phyloP scores from a whole-genome alignment of 345 rosid genomes.

The Luvunga scandens region DNA sequence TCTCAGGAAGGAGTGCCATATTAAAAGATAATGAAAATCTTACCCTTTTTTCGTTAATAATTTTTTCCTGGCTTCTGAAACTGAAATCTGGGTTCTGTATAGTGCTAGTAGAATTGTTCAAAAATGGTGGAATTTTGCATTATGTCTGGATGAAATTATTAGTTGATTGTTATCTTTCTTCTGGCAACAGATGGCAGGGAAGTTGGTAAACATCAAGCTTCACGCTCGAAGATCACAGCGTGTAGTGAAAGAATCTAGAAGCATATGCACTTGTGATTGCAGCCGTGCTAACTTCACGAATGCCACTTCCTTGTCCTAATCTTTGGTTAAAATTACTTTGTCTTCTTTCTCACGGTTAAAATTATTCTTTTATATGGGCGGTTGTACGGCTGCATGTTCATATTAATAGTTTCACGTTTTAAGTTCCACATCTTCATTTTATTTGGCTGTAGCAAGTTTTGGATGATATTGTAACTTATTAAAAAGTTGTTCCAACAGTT shows the following conservation, averaged over 20 bases:
- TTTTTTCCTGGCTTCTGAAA: neutral
- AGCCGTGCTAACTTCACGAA: slow-evolving; percentile 50
- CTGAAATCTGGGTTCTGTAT: neutral
- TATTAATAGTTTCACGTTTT: neutral
- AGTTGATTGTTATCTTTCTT: slow-evolving; percentile 4
- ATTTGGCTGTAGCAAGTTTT: neutral
- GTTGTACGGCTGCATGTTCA: neutral
- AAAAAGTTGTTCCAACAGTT: neutral
- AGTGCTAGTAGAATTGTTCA: slow-evolving; percentile 2
- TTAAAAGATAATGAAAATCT: neutral
- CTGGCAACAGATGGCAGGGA: slow-evolving; percentile 69
- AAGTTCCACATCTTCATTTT: neutral
- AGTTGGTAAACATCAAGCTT: slow-evolving; percentile 81
- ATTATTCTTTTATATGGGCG: neutral
- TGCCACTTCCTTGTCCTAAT: slow-evolving; percentile 17
- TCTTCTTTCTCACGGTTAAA: neutral
- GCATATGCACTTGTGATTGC: slow-evolving; percentile 79
- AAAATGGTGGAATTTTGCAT: neutral
- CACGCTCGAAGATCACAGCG: slow-evolving; percentile 75
- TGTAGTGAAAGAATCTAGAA: slow-evolving; percentile 72
- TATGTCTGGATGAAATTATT: neutral
- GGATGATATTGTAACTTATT: neutral
- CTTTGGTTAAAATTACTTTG: neutral
- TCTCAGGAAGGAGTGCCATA: too few species aligned
- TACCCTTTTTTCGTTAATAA: neutral